A percentile compares a stretch with the other conserved stretches of the same genome.
Evolutionary conservation across 1,139 yeast species (phyloP).

Genomic region (Yamadazyma songkhlaensis): DNA sequence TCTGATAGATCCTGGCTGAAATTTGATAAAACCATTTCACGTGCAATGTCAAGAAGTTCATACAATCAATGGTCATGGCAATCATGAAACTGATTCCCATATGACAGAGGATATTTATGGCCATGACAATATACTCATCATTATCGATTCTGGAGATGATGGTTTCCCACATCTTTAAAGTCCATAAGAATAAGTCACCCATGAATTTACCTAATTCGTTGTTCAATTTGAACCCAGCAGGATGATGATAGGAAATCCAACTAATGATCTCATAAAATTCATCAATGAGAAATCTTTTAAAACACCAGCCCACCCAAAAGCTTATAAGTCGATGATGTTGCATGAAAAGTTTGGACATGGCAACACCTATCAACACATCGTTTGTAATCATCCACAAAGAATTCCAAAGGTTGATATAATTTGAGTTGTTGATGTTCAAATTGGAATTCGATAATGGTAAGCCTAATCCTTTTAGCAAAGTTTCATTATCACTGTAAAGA

Average conservation of each 20-base stretch:
- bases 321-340: constrained; percentile 41
- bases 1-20: constrained; percentile 72
- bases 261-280: constrained; percentile 48
- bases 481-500: constrained; percentile 24
- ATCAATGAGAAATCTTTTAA: constrained; percentile 27
- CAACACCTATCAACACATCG: constrained; percentile 74
- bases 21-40: constrained; percentile 75
- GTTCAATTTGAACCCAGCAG: constrained; percentile 92
- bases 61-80: constrained; percentile 62
- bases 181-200: constrained; percentile 87
- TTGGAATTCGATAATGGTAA: constrained; percentile 38
- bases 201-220: constrained; percentile 81
- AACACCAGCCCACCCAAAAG: constrained; percentile 32
- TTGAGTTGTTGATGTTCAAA: constrained; percentile 52
- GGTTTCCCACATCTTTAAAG: constrained; percentile 65
- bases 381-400: constrained; percentile 84
- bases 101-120: constrained; percentile 24
- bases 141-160: constrained; percentile 12
- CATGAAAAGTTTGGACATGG: constrained; percentile 50
- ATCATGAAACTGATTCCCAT: constrained; percentile 67
- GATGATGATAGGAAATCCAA: constrained; percentile 80
- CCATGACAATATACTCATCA: constrained; percentile 4
- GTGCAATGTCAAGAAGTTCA: constrained; percentile 66
- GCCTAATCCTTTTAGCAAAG: constrained; percentile 24
- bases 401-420: constrained; percentile 85